phyloP scores from a whole-genome alignment of 768 basidiomycete species.

The Naganishia randhawae region DNA sequence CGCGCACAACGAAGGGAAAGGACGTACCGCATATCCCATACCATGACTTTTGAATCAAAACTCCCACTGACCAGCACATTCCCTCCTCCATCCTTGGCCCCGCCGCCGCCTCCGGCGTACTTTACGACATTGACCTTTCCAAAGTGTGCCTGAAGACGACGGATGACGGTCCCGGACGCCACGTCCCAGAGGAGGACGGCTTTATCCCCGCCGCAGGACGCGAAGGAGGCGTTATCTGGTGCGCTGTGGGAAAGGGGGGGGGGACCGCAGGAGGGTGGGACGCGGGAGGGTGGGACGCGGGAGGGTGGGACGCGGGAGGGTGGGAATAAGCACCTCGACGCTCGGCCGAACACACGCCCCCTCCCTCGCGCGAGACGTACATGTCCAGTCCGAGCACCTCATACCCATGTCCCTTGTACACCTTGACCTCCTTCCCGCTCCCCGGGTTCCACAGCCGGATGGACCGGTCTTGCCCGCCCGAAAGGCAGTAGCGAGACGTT shows the following conservation, averaged over 20 bases:
- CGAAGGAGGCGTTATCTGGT: slow-evolving; percentile 90
- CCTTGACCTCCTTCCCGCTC: slow-evolving; percentile 82
- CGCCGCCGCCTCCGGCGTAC: slow-evolving; percentile 54
- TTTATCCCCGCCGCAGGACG: slow-evolving; percentile 88
- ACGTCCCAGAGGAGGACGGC: slow-evolving; percentile 96
- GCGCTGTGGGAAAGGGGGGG: slow-evolving; percentile 55
- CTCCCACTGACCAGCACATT: slow-evolving; percentile 86
- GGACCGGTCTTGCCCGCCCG: slow-evolving; percentile 85
- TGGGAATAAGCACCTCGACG: no score
- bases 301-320: no score
- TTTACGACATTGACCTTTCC: slow-evolving; percentile 85
- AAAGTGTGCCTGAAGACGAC: slow-evolving; percentile 82
- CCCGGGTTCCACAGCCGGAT: slow-evolving; percentile 87
- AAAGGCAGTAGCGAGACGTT: slow-evolving; percentile 79
- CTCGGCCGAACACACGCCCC: no score
- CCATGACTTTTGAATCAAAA: slow-evolving; percentile 80
- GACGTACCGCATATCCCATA: slow-evolving; percentile 85
- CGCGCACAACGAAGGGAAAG: neutral
- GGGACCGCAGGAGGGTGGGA: neutral
- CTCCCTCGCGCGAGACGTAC: no score
- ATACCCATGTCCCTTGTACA: slow-evolving; percentile 86
- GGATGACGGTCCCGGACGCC: slow-evolving; percentile 72
- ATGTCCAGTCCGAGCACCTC: slow-evolving; percentile 87
- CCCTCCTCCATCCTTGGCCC: slow-evolving; percentile 64
- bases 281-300: no score